A percentile compares a stretch with the other conserved stretches of the same genome.
Evolutionary conservation across 2,329 filamentous ascomycete genomes (phyloP).

Genomic region (Stachybotrys chartarum): DNA sequence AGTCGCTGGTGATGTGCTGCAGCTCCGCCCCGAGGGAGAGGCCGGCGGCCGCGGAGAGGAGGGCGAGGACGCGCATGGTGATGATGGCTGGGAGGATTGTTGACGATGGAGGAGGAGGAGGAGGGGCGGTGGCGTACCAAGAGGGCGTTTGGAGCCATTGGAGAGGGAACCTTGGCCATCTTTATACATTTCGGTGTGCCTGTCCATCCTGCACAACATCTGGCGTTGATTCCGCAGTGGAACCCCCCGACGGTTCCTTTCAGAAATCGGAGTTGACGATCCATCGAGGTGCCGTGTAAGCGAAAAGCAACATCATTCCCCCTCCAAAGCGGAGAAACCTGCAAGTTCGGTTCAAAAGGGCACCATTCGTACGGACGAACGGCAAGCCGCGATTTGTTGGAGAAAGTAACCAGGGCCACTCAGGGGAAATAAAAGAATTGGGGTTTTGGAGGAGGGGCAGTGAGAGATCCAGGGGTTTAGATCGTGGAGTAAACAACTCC

Average conservation of each 20-base stretch:
- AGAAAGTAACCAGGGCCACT: neutral
- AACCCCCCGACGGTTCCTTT: too few relatives aligned
- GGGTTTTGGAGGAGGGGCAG: neutral
- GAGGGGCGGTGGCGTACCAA: too few relatives aligned
- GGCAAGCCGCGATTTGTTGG: neutral
- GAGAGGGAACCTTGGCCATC: too few relatives aligned
- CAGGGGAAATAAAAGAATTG: neutral
- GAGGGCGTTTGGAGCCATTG: too few relatives aligned
- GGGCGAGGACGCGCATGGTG: neutral
- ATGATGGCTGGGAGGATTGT: neutral
- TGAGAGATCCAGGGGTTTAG: neutral
- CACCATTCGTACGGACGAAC: neutral
- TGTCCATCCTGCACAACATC: neutral
- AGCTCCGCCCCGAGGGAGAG: neutral
- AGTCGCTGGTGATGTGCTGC: neutral
- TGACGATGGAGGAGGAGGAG: neutral
- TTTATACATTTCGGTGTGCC: neutral
- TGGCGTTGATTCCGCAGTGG: too few relatives aligned
- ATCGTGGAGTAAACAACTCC: neutral
- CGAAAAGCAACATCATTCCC: too few relatives aligned
- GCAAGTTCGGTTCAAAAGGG: neutral
- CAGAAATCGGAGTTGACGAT: too few relatives aligned
- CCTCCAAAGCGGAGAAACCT: neutral
- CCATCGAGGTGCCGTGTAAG: too few relatives aligned
- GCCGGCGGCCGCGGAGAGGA: neutral